These are phyloP conservation scores for Leccinellum luteum DNA, from an alignment of 768 basidiomycete species.

Conservation along the genomic window DNA sequence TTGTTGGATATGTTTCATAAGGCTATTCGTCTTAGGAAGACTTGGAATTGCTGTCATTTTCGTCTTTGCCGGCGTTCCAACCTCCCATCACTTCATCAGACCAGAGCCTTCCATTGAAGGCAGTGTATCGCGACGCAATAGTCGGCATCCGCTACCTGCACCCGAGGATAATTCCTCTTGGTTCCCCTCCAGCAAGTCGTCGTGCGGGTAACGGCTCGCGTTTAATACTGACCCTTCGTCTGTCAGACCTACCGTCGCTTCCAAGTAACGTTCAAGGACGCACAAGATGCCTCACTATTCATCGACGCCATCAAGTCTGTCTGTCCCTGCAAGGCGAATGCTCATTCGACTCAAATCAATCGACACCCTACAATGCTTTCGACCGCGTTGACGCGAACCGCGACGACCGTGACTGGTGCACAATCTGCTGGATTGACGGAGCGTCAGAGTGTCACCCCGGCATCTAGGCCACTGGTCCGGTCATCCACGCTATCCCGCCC, in stretches of 20 bases:
- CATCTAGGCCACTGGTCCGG: slow-evolving; percentile 1
- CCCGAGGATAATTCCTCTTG: slow-evolving; percentile 34
- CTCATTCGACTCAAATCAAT: slow-evolving; percentile 25
- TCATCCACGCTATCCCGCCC: neutral
- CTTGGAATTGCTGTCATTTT: slow-evolving; percentile 69
- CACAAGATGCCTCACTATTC: slow-evolving; percentile 50
- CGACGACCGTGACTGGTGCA: no score
- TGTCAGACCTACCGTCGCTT: slow-evolving; percentile 70
- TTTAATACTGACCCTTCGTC: slow-evolving; percentile 8
- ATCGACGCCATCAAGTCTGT: slow-evolving; percentile 61
- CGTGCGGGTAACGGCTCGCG: neutral
- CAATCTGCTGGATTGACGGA: neutral
- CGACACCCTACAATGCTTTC: slow-evolving; percentile 17
- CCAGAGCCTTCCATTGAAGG: slow-evolving; percentile 72
- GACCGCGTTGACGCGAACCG: no score
- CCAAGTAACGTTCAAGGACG: slow-evolving; percentile 65
- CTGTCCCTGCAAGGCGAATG: slow-evolving; percentile 72
- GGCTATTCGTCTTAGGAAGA: slow-evolving; percentile 56
- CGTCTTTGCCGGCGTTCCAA: slow-evolving; percentile 38
- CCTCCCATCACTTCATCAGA: slow-evolving; percentile 32
- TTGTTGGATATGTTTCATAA: neutral
- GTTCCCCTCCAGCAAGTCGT: slow-evolving; percentile 31
- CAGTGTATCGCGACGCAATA: slow-evolving; percentile 69
- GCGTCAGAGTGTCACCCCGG: slow-evolving; percentile 4
- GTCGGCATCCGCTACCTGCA: slow-evolving; percentile 77